Evolutionary conservation across 495 filamentous ascomycete genomes (phyloP).

Genomic region (Collariella sp.): DNA sequence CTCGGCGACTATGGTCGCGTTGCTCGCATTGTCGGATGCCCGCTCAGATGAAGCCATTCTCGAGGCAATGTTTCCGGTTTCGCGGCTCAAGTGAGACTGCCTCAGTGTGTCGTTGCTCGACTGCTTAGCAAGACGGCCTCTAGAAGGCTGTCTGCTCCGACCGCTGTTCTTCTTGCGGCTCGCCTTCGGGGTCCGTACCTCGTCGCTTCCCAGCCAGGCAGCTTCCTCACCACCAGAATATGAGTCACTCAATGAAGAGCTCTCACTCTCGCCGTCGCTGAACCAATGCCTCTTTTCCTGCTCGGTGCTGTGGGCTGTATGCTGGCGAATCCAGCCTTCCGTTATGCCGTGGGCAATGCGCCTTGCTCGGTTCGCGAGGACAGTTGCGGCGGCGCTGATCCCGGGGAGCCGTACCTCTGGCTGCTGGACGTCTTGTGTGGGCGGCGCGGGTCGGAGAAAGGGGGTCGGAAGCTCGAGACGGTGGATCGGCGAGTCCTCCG

Average conservation of each 20-base stretch:
- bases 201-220: slow-evolving; percentile 35
- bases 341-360: slow-evolving; percentile 54
- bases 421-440: slow-evolving; percentile 26
- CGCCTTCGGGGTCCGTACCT: slow-evolving; percentile 33
- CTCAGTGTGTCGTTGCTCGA: slow-evolving; percentile 58
- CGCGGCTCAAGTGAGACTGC: slow-evolving; percentile 47
- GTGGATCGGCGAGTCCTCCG: slow-evolving; percentile 46
- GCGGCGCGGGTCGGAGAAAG: slow-evolving; percentile 43
- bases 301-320: slow-evolving; percentile 51
- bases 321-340: slow-evolving; percentile 70
- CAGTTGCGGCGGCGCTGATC: slow-evolving; percentile 43
- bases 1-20: slow-evolving; percentile 16
- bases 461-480: slow-evolving; percentile 44
- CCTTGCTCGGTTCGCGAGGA: slow-evolving; percentile 47
- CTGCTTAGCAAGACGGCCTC: slow-evolving; percentile 38
- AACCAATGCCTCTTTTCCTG: slow-evolving; percentile 63
- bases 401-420: slow-evolving; percentile 33
- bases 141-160: slow-evolving; percentile 32
- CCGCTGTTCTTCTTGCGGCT: slow-evolving; percentile 33
- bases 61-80: slow-evolving; percentile 18
- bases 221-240: slow-evolving; percentile 37
- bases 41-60: slow-evolving; percentile 34
- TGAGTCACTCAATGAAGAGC: slow-evolving; percentile 55
- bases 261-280: slow-evolving; percentile 61
- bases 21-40: slow-evolving; percentile 25